These are phyloP conservation scores for Apiospora malaysiana DNA, from an alignment of 2,329 filamentous ascomycete genomes.

Conservation along the genomic window DNA sequence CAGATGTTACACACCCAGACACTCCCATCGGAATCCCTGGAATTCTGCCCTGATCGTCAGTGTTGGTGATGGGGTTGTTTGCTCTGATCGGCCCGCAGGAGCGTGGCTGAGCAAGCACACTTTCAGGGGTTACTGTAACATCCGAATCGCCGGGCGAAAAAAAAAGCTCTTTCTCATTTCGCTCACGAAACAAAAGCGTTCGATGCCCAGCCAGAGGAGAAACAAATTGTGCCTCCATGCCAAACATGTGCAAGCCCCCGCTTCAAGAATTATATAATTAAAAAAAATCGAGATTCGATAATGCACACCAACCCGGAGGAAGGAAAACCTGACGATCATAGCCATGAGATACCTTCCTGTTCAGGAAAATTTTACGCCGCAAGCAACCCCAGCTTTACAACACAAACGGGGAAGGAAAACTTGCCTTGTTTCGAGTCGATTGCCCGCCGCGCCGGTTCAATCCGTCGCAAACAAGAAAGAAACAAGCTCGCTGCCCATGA, in stretches of 20 bases:
- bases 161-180: not conserved
- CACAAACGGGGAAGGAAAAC: not conserved
- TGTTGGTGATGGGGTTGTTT: constrained; percentile 15
- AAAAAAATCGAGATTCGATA: not conserved
- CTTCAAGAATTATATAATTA: not conserved
- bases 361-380: not conserved
- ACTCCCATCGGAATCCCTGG: not conserved
- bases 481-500: not conserved
- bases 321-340: not conserved
- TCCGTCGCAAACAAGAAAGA: constrained; percentile 12
- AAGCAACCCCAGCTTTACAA: too few relatives aligned
- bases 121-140: constrained; percentile 13
- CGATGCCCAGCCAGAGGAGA: not conserved
- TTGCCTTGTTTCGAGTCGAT: not conserved
- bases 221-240: not conserved
- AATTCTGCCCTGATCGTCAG: constrained; percentile 10
- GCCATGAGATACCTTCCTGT: not conserved
- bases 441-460: not conserved
- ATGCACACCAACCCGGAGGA: not conserved
- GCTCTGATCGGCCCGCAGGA: constrained; percentile 9
- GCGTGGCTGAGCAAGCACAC: not conserved
- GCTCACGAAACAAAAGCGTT: not conserved
- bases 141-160: not conserved
- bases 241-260: constrained; percentile 10
- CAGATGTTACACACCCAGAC: not conserved